Evolutionary conservation across 805 yeast species (phyloP), one percentile per base, ranked within the genome.

Genomic region (Schizosaccharomyces octosporus): DNA sequence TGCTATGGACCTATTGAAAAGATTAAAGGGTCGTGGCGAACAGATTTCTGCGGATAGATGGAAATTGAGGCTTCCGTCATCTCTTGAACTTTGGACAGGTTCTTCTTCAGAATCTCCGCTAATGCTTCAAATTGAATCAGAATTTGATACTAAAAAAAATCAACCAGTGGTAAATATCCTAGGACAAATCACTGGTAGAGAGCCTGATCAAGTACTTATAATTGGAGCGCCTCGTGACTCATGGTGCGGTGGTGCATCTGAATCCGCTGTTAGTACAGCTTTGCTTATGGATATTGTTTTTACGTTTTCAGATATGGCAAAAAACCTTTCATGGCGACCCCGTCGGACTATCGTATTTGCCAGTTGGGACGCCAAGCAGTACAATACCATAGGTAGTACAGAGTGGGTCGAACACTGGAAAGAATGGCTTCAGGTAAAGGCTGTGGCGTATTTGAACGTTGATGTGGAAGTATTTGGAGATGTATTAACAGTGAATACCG

Each of bases 321-420:
- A 69, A 41, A 72, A 76, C 63, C 62, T 65, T 17, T 87, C 87
- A 7, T 86, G 89, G 89, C 78, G 77, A 66, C 94, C 94, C 11
- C 69, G 78, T 60, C 74, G 93, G 66, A 79, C 88, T 0, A 81
- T 87, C 29, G 75, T 79, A 61, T 74, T 87, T 58, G 83, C 83
- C 0, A 81, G 85, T 36, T 87, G 88, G 88, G 95, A 87, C 70
- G 94, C 86, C 43, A 88, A 82, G 65, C 87, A 82, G 67, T 79
- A 78, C 64, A 90, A 85, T 0, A 72, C 81, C 62, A 65, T 86
- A 39, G 95, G 95, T 0, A 81, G 88, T 0, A 82, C 93, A 0
- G 93, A 86, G 66, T 84, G 77, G 73, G 87, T 83, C 5, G 90
- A 85, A 69, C 80, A 79, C 62, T 73, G 79, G 62, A 76, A 75